phyloP scores from a whole-genome alignment of 2,329 filamentous ascomycete species.

The Alternaria sp. region DNA sequence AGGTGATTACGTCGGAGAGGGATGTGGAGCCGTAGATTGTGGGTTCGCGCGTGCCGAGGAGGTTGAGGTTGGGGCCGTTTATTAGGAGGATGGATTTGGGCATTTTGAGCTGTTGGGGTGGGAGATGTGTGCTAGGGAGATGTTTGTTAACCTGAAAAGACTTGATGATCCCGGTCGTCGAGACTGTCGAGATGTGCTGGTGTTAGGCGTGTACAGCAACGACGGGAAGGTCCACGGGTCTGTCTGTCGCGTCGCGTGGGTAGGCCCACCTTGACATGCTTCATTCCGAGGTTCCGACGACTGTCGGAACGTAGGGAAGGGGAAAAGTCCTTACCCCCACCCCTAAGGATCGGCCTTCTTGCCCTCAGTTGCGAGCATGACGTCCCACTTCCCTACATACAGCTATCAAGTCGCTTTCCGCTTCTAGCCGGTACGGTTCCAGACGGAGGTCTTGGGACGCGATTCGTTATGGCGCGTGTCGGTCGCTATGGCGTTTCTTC shows the following conservation, averaged over 20 bases:
- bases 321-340: constrained; percentile 16
- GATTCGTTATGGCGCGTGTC: neutral
- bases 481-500: neutral
- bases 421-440: constrained; percentile 10
- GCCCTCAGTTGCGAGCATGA: neutral
- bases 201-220: neutral
- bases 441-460: neutral
- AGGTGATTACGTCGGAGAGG: constrained; percentile 64
- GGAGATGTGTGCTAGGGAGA: no score
- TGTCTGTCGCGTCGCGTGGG: neutral
- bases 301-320: constrained; percentile 2
- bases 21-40: constrained; percentile 75
- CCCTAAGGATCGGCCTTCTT: constrained; percentile 1
- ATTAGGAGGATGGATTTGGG: constrained; percentile 68
- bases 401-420: neutral
- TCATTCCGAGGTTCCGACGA: constrained; percentile 9
- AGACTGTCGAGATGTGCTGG: neutral
- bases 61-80: constrained; percentile 84
- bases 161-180: neutral
- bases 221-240: no score
- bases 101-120: no score
- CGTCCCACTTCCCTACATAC: neutral
- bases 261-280: neutral
- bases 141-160: no score
- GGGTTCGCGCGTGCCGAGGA: constrained; percentile 77